These are phyloP conservation scores for Malassezia yamatoensis DNA, from an alignment of 1,284 basidiomycete genomes.

Conservation along the genomic window DNA sequence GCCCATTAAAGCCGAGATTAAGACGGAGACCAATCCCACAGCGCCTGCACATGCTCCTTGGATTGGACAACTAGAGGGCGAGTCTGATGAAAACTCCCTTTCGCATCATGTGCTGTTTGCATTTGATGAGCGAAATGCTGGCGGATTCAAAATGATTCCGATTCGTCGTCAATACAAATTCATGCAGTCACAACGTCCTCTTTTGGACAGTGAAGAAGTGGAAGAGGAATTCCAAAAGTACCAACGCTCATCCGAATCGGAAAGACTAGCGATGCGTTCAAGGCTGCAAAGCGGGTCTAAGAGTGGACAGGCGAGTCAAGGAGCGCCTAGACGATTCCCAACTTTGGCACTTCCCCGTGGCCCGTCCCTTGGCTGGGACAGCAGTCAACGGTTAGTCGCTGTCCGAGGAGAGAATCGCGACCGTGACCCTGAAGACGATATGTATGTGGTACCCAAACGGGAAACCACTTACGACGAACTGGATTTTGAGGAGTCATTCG, in stretches of 20 bases:
- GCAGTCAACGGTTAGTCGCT: constrained; percentile 11
- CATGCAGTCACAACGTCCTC: constrained; percentile 38
- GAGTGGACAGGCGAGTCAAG: not conserved
- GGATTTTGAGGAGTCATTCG: constrained; percentile 44
- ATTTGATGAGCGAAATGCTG: constrained; percentile 41
- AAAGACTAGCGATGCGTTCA: constrained; percentile 27
- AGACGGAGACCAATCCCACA: constrained; percentile 18
- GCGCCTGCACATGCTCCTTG: constrained; percentile 36
- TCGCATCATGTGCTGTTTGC: constrained; percentile 45
- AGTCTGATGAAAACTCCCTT: constrained; percentile 30
- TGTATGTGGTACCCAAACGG: constrained; percentile 12
- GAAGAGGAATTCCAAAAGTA: constrained; percentile 31
- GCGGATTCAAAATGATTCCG: constrained; percentile 45
- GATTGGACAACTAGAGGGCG: constrained; percentile 47
- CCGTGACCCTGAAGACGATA: constrained; percentile 27
- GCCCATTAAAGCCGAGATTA: constrained; percentile 11
- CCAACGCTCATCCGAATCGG: constrained; percentile 30
- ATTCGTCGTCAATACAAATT: constrained; percentile 44
- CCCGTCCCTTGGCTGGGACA: constrained; percentile 13
- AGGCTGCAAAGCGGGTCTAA: constrained; percentile 17
- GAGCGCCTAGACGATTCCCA: constrained; percentile 3
- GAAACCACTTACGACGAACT: constrained; percentile 38
- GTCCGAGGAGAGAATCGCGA: constrained; percentile 17
- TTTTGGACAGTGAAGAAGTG: constrained; percentile 29
- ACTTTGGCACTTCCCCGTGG: constrained; percentile 9